Evolutionary conservation across 352 stramenopile species (phyloP).

Genomic region (Globisporangium ultimum): DNA sequence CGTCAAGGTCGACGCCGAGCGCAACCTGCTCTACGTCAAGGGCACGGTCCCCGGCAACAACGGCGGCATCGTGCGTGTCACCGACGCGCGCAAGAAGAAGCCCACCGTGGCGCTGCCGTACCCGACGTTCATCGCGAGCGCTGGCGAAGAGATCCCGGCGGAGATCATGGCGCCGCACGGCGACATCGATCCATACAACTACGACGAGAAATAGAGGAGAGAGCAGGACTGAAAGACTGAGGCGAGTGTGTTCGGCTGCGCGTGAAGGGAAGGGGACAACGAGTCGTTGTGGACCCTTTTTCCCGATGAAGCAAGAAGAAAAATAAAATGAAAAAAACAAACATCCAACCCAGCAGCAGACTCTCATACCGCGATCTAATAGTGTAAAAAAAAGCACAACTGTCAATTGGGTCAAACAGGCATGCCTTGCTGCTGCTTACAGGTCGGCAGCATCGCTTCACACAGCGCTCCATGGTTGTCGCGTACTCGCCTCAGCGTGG

Average conservation of each 20-base stretch:
- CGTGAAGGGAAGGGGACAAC: neutral
- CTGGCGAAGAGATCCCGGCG: slow-evolving; percentile 45
- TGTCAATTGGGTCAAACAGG: no score
- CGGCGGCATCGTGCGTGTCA: slow-evolving; percentile 83
- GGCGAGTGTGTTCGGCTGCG: neutral
- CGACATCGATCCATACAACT: slow-evolving; percentile 81
- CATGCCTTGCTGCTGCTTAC: no score
- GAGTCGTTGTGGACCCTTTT: neutral
- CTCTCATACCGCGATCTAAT: no score
- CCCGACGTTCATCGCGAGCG: slow-evolving; percentile 65
- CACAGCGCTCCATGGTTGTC: no score
- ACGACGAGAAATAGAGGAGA: slow-evolving; percentile 70
- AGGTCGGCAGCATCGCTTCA: no score
- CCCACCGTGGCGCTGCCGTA: slow-evolving; percentile 59
- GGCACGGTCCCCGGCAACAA: slow-evolving; percentile 90
- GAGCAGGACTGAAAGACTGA: neutral
- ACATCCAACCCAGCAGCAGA: no score
- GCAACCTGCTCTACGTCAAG: slow-evolving; percentile 94
- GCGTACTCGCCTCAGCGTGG: no score
- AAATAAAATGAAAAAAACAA: no score
- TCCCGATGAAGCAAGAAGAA: no score
- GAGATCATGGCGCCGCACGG: slow-evolving; percentile 77
- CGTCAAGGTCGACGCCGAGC: slow-evolving; percentile 89
- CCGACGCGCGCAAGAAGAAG: slow-evolving; percentile 87
- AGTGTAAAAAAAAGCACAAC: no score